Conservation (phyloP, 1,139 yeast genomes). For the Geotrichum cucujoidarum region DNA sequence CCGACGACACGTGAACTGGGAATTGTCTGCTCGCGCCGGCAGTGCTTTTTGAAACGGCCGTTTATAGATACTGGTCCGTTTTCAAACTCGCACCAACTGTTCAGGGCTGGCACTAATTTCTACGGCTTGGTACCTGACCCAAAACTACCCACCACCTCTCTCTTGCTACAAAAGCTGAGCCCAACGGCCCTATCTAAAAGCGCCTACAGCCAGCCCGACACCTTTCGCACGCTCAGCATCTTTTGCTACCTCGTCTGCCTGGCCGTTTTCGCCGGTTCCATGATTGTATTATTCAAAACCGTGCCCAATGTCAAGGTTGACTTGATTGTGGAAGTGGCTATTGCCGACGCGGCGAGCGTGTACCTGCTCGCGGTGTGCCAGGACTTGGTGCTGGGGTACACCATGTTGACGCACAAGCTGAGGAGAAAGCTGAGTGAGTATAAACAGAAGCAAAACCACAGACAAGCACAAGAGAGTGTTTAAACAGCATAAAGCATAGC, state of each 20-base stretch:
- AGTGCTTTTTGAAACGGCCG: not conserved
- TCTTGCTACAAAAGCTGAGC: slow-evolving; percentile 19
- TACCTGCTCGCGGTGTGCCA: slow-evolving; percentile 25
- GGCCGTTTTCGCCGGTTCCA: slow-evolving; percentile 19
- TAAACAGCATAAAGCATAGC: not conserved
- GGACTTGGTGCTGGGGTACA: slow-evolving; percentile 19
- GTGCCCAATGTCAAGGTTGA: slow-evolving; percentile 22
- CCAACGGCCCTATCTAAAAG: slow-evolving; percentile 20
- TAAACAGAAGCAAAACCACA: not conserved
- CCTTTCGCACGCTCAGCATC: slow-evolving; percentile 21
- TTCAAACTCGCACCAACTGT: slow-evolving; percentile 3
- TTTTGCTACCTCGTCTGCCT: slow-evolving; percentile 22
- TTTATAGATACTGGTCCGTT: slow-evolving; percentile 9
- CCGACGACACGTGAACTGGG: not conserved
- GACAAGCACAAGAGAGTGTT: not conserved
- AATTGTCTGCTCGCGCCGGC: not conserved
- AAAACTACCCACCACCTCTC: not conserved
- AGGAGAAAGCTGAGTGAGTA: no score
- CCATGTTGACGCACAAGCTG: slow-evolving; percentile 8
- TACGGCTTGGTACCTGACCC: not conserved
- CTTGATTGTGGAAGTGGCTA: slow-evolving; percentile 24
- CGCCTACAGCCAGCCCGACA: slow-evolving; percentile 21
- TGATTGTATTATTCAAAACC: slow-evolving; percentile 19
- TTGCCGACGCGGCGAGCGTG: slow-evolving; percentile 26
- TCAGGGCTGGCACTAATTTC: slow-evolving; percentile 4